Evolutionary conservation across 495 filamentous ascomycete genomes (phyloP).

Genomic region (Aspergillus cavernicola): DNA sequence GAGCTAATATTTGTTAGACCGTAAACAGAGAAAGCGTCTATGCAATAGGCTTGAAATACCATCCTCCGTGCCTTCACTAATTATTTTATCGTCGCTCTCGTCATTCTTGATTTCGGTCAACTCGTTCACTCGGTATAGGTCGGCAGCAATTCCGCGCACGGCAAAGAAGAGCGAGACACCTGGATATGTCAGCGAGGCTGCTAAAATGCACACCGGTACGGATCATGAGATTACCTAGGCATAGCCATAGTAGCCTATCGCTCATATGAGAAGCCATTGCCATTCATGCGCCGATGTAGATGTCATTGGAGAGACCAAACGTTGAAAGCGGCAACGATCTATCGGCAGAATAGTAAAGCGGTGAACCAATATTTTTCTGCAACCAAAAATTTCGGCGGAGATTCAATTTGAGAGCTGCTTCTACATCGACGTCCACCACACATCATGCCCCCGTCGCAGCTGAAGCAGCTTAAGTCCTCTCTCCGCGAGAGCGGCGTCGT

Average conservation of each 20-base stretch:
- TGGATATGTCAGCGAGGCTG: slow-evolving; percentile 17
- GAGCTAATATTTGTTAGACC: slow-evolving; percentile 27
- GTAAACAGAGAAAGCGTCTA: not conserved
- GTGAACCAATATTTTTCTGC: slow-evolving; percentile 31
- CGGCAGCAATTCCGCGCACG: slow-evolving; percentile 40
- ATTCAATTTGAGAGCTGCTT: slow-evolving; percentile 4
- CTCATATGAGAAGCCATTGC: slow-evolving; percentile 40
- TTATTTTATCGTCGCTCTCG: slow-evolving; percentile 44
- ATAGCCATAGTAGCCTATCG: slow-evolving; percentile 44
- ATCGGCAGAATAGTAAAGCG: slow-evolving; percentile 39
- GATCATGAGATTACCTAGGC: slow-evolving; percentile 27
- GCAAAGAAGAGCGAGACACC: slow-evolving; percentile 46
- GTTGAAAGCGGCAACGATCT: slow-evolving; percentile 29
- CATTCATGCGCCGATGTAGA: not conserved
- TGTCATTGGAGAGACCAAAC: not conserved
- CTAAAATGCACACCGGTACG: not conserved
- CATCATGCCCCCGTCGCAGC: slow-evolving; percentile 87
- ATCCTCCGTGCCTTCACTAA: slow-evolving; percentile 47
- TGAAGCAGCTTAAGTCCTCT: slow-evolving; percentile 91
- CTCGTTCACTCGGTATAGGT: slow-evolving; percentile 44
- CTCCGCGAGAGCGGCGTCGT: slow-evolving; percentile 82
- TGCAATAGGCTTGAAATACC: slow-evolving; percentile 21
- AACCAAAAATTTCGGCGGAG: slow-evolving; percentile 25
- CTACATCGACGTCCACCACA: slow-evolving; percentile 9
- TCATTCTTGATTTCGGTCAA: slow-evolving; percentile 47